Evolutionary conservation across 345 rosid genomes (phyloP).

Genomic region (Xanthoceras sorbifolium): DNA sequence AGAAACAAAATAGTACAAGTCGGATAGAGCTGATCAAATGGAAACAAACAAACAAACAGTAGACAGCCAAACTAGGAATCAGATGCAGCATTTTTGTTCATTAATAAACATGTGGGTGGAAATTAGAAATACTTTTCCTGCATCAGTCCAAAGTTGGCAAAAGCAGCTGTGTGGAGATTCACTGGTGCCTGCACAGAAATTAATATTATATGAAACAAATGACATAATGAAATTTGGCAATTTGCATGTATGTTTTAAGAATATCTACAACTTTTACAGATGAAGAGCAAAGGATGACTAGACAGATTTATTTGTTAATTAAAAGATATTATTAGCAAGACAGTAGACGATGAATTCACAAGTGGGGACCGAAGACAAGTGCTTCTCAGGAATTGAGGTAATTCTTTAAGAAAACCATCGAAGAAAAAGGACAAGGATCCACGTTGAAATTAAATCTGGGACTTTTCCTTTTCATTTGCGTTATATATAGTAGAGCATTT

Average conservation of each 20-base stretch:
- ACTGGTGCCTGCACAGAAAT: neutral
- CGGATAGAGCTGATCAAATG: neutral
- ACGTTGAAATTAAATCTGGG: constrained; percentile 20
- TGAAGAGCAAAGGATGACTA: constrained; percentile 20
- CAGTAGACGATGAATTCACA: neutral
- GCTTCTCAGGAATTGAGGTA: constrained; percentile 15
- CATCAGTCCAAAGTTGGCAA: constrained; percentile 11
- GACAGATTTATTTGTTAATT: constrained; percentile 13
- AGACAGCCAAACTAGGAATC: neutral
- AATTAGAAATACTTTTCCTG: too few species aligned
- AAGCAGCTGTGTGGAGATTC: neutral
- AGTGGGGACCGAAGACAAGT: constrained; percentile 35
- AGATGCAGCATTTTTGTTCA: constrained; percentile 4
- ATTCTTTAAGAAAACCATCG: neutral
- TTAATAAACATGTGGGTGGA: constrained; percentile 14
- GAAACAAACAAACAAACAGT: neutral
- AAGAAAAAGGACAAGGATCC: constrained; percentile 19
- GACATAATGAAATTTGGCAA: neutral
- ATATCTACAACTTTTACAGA: constrained; percentile 7
- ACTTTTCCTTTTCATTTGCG: constrained; percentile 3
- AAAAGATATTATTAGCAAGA: neutral
- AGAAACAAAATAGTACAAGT: neutral
- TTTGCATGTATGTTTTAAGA: neutral
- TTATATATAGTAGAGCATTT: constrained; percentile 18
- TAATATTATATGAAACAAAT: neutral